Percentiles rank a stretch among this genome's conserved stretches.
phyloP scores from a whole-genome alignment of 805 yeast species.

The Osmozyma mogii region DNA sequence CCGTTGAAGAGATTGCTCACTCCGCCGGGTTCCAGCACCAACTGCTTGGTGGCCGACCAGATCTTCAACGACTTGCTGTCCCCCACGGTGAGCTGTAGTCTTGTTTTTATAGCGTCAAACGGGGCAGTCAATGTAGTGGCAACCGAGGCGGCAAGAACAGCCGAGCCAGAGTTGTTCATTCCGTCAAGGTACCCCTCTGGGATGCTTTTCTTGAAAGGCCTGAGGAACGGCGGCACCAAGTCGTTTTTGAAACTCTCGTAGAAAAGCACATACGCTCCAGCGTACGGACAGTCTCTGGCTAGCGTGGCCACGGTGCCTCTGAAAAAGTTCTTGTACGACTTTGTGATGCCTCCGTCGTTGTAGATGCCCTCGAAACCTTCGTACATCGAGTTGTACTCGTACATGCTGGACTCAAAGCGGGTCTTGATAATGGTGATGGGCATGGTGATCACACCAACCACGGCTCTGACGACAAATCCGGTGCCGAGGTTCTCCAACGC shows the following conservation, averaged over 20 bases:
- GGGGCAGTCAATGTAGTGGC: conserved; percentile 91
- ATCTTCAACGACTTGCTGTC: no score
- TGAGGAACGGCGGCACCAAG: conserved; percentile 33
- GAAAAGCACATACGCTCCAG: conserved; percentile 82
- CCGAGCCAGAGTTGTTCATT: conserved; percentile 64
- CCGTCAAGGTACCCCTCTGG: conserved; percentile 42
- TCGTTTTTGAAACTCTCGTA: conserved; percentile 69
- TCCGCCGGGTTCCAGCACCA: conserved; percentile 40
- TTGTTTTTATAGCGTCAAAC: conserved; percentile 86
- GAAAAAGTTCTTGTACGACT: conserved; percentile 64
- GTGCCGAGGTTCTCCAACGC: conserved; percentile 61
- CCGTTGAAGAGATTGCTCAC: conserved; percentile 69
- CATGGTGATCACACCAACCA: conserved; percentile 86
- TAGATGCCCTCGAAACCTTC: conserved; percentile 57
- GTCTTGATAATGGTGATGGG: conserved; percentile 90
- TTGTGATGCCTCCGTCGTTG: conserved; percentile 7
- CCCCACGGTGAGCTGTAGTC: conserved; percentile 67
- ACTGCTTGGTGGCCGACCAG: conserved; percentile 34
- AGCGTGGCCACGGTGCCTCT: conserved; percentile 83
- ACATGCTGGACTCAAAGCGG: conserved; percentile 76
- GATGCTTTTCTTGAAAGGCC: conserved; percentile 4
- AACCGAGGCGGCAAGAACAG: conserved; percentile 65
- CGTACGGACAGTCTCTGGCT: conserved; percentile 91
- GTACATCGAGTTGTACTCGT: conserved; percentile 54
- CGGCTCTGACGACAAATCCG: conserved; percentile 73